Base-by-base conservation (phyloP, 1,284 basidiomycete species). In the Cystobasidiaceae sp. region DNA sequence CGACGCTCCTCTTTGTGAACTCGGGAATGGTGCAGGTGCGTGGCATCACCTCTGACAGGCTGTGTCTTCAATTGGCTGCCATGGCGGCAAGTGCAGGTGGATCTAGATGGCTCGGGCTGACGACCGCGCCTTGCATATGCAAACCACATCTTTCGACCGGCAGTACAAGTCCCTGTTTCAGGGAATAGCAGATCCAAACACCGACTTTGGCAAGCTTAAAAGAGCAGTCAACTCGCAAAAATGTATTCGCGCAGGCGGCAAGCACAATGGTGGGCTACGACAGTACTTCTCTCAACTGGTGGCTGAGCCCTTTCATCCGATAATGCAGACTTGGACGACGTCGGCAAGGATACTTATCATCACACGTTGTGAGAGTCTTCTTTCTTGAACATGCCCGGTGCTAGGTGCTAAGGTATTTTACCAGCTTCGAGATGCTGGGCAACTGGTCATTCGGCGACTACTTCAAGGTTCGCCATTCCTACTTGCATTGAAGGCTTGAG, bases 381-480 rank as follows among this genome's bases (percentile, higher is more conserved):
- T 28, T 59, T 17, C 33, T 23, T 5, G 27, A 15, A n/a, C 13
- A 55, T 27, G 32, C 30, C 7, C 5, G 4, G 25, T 15, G 7
- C 32, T 28, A 21, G 23, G 32, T 63, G 3, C 37, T 21, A 28
- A 19, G 6, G 15, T 21, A 46, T 13, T 58, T 11, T 6, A 6
- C n/a, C 44, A 67, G 61, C 81, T 98, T 98, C 75, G 94, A 98
- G 79, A 98, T 98, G 94, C 80, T 98, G 69, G 94, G 94, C 46
- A 98, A 98, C 79, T 98, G 94, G 94, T 97, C 93, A 9, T 98
- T 98, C 73, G 94, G 94, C 4, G 91, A 98, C 78, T 98, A 98
- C 80, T 98, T 98, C 85, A 98, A 98, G 85, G 91, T 85, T 60
- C 54, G 75, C 58, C n/a, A 21, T 23, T 23, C 9, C 37, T 57